A percentile compares a stretch with the other conserved stretches of the same genome.
Evolutionary conservation across 345 rosid species (phyloP).

Genomic region (Odontarrhena argentea): DNA sequence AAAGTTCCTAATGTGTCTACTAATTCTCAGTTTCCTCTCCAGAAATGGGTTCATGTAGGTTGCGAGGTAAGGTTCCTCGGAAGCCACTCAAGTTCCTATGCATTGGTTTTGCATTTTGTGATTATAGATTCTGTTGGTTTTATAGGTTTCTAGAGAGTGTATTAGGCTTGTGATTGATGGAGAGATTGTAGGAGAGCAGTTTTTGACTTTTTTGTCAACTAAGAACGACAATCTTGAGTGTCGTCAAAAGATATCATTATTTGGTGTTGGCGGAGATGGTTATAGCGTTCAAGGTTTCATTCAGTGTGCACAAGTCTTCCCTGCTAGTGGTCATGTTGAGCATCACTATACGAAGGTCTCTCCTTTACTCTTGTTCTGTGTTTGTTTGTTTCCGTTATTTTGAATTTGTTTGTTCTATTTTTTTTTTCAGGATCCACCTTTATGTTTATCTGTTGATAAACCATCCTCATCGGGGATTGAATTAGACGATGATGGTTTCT

Average conservation of each 20-base stretch:
- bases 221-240: conserved; percentile 35
- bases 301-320: conserved; percentile 50
- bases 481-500: conserved; percentile 63
- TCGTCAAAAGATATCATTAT: conserved; percentile 46
- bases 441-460: conserved; percentile 55
- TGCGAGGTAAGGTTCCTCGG: conserved; percentile 52
- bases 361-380: conserved; percentile 20
- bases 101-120: neutral
- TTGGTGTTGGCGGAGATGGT: conserved; percentile 44
- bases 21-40: conserved; percentile 47
- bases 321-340: conserved; percentile 45
- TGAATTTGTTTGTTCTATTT: conserved; percentile 17
- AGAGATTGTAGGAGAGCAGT: conserved; percentile 52
- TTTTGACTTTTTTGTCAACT: conserved; percentile 39
- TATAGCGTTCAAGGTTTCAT: conserved; percentile 56
- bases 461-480: conserved; percentile 64
- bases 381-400: conserved; percentile 1
- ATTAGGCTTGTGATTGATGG: conserved; percentile 58
- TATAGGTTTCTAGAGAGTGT: conserved; percentile 49
- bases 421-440: conserved; percentile 60
- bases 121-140: conserved; percentile 11
- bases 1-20: conserved; percentile 43
- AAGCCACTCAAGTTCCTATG: neutral
- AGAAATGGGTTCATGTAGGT: conserved; percentile 69
- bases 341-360: conserved; percentile 50